Evolutionary conservation across 495 filamentous ascomycete species (phyloP).

Genomic region (Lichenothelia convexa): DNA sequence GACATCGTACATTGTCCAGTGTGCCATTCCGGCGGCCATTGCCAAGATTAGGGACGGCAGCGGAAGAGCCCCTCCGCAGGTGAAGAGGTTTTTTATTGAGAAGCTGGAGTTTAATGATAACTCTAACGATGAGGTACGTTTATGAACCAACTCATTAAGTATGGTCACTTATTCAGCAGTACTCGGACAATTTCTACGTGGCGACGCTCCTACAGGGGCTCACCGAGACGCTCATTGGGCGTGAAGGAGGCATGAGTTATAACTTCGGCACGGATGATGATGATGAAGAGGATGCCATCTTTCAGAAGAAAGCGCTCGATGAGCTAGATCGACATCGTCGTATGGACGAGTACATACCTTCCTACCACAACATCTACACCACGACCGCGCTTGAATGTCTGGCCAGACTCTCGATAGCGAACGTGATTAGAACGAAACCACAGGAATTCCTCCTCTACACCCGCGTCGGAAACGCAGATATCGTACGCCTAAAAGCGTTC

Average conservation of each 20-base stretch:
- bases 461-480: constrained; percentile 54
- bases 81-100: constrained; percentile 66
- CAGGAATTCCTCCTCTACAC: constrained; percentile 68
- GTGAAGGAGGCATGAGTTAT: constrained; percentile 5
- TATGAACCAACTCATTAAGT: background rate
- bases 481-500: constrained; percentile 69
- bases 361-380: constrained; percentile 82
- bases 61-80: constrained; percentile 56
- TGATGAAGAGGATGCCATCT: constrained; percentile 30
- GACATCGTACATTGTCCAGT: constrained; percentile 62
- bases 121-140: constrained; percentile 49
- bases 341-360: constrained; percentile 85
- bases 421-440: constrained; percentile 39
- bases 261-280: constrained; percentile 37
- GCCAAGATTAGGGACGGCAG: constrained; percentile 55
- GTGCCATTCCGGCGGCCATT: constrained; percentile 60
- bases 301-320: constrained; percentile 52
- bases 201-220: constrained; percentile 63
- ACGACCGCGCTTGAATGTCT: constrained; percentile 65
- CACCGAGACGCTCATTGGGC: constrained; percentile 48
- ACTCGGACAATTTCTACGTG: constrained; percentile 75
- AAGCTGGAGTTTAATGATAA: constrained; percentile 90
- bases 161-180: constrained; percentile 22
- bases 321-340: constrained; percentile 81
- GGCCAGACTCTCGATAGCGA: constrained; percentile 50